Percentiles rank a stretch among this genome's conserved stretches.
Conservation (phyloP, 2,329 filamentous ascomycete genomes). For the Cyphellophora europaea region DNA sequence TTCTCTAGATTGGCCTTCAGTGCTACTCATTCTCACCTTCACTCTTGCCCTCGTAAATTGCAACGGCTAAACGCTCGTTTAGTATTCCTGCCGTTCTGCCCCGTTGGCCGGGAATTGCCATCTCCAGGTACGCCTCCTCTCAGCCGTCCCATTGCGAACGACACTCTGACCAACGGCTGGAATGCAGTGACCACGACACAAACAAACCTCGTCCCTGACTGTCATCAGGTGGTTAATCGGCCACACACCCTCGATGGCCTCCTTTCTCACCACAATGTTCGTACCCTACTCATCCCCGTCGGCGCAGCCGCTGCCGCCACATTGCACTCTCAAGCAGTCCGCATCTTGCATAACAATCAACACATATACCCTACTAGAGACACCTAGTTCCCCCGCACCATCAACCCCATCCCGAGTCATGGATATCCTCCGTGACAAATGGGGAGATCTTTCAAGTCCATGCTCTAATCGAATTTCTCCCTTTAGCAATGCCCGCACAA, state of each 20-base stretch:
- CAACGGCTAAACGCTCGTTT: too few species aligned
- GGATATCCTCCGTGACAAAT: conserved; percentile 24
- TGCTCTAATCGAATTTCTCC: conserved; percentile 27
- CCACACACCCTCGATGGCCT: conserved; percentile 44
- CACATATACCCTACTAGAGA: conserved; percentile 16
- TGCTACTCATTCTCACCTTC: too few species aligned
- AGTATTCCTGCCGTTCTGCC: too few species aligned
- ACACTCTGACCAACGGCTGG: too few species aligned
- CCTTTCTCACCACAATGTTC: conserved; percentile 75
- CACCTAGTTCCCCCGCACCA: conserved; percentile 6
- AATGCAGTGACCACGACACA: too few species aligned
- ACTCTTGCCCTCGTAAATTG: too few species aligned
- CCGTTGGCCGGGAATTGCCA: too few species aligned
- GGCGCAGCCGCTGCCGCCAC: conserved; percentile 21
- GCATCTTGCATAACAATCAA: conserved; percentile 22
- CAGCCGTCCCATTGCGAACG: too few species aligned
- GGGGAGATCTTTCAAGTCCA: conserved; percentile 26
- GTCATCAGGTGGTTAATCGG: too few species aligned
- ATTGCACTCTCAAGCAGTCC: conserved; percentile 20
- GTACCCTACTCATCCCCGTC: conserved; percentile 36
- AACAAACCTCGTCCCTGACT: too few species aligned
- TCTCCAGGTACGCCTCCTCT: too few species aligned
- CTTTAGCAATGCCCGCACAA: conserved; percentile 71
- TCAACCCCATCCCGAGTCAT: conserved; percentile 19
- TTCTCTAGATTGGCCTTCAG: too few species aligned